A percentile compares a stretch with the other conserved stretches of the same genome.
Evolutionary conservation across 306 rosid genomes (phyloP).

Genomic region (Astragalus membranaceus): DNA sequence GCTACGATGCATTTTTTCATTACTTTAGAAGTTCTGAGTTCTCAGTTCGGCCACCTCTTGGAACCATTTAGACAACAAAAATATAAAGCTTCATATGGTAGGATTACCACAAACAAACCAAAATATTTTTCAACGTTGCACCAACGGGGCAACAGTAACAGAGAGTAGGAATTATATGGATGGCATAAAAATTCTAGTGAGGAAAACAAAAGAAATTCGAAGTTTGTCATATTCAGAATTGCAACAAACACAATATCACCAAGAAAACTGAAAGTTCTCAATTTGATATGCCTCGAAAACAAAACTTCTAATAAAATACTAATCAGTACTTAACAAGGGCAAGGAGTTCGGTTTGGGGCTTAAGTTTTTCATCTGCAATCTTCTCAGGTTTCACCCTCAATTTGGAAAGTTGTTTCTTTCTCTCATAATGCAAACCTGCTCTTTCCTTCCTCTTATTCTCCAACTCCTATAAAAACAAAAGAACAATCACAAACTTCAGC

Average conservation of each 20-base stretch:
- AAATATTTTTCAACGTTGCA: not conserved
- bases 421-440: conserved; percentile 41
- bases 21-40: too few species aligned
- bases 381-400: conserved; percentile 44
- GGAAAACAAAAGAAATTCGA: not conserved
- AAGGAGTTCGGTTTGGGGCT: conserved; percentile 51
- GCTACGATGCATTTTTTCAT: too few species aligned
- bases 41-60: too few species aligned
- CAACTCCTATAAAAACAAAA: conserved; percentile 41
- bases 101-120: not conserved
- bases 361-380: conserved; percentile 48
- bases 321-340: conserved; percentile 44
- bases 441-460: conserved; percentile 65
- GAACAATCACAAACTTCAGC: not conserved
- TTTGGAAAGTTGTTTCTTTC: conserved; percentile 51
- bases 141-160: not conserved
- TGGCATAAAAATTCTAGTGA: not conserved
- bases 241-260: not conserved
- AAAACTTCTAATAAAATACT: conserved; percentile 13
- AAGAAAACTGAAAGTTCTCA: conserved; percentile 26
- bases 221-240: conserved; percentile 1
- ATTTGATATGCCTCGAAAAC: conserved; percentile 1
- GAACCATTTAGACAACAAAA: too few species aligned
- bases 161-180: not conserved
- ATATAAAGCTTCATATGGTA: not conserved